Evolutionary conservation across 352 stramenopile species (phyloP).

Genomic region (Pythium aphanidermatum): DNA sequence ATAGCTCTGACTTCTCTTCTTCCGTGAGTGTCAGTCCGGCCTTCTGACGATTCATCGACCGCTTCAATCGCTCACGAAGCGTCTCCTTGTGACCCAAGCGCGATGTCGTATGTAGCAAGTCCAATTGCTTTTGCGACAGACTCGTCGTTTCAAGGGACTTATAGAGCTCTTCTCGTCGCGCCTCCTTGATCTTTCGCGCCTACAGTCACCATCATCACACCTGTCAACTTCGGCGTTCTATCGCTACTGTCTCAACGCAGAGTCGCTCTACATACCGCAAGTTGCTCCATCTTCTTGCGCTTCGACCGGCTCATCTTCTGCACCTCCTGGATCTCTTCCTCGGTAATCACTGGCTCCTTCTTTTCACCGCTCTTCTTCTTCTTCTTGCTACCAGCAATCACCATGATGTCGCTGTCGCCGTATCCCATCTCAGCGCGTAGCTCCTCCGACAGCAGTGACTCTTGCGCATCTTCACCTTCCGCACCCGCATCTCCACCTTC

Average conservation of each 20-base stretch:
- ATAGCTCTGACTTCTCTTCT: conserved; percentile 45
- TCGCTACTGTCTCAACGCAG: too few relatives aligned
- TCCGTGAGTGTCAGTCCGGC: conserved; percentile 54
- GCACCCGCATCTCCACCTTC: conserved; percentile 1
- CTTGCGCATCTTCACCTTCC: conserved; percentile 3
- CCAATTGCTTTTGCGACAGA: conserved; percentile 56
- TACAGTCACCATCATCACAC: too few relatives aligned
- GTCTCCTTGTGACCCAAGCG: conserved; percentile 80
- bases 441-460: conserved; percentile 55
- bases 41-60: conserved; percentile 71
- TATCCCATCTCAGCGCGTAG: conserved; percentile 57
- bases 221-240: too few relatives aligned
- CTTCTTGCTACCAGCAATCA: conserved; percentile 49
- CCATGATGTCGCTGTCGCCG: conserved; percentile 50
- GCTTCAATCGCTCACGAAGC: conserved; percentile 67
- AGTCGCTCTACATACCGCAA: conserved; percentile 48
- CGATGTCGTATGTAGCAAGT: conserved; percentile 71
- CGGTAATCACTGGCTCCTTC: conserved; percentile 31
- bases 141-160: conserved; percentile 67
- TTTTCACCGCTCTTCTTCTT: conserved; percentile 47
- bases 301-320: conserved; percentile 76
- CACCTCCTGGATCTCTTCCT: conserved; percentile 58
- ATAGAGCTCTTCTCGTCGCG: conserved; percentile 61
- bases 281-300: conserved; percentile 72
- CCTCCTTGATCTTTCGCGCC: conserved; percentile 73